A percentile compares a stretch with the other conserved stretches of the same genome.
These are phyloP conservation scores for Trichoderma gracile DNA, from an alignment of 2,329 filamentous ascomycete species.

Conservation along the genomic window DNA sequence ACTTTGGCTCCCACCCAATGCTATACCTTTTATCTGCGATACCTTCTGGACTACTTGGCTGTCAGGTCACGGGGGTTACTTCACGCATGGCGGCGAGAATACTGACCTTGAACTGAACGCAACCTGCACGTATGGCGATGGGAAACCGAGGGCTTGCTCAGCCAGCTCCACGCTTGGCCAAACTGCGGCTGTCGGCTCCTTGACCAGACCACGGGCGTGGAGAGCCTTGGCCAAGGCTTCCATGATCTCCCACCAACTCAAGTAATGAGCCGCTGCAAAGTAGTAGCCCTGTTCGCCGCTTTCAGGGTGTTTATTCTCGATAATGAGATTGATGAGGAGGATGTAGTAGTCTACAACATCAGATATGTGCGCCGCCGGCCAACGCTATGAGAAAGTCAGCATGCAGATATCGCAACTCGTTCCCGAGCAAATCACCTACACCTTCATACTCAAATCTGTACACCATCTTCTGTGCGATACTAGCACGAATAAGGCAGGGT, in stretches of 20 bases:
- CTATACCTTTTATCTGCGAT: neutral
- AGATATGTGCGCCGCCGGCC: constrained; percentile 1
- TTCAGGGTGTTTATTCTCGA: neutral
- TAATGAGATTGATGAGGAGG: neutral
- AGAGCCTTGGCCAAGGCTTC: neutral
- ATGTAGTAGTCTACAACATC: neutral
- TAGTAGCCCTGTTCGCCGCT: neutral
- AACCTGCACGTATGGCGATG: neutral
- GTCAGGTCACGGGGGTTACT: too few relatives aligned
- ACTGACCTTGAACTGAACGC: neutral
- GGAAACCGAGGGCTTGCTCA: neutral
- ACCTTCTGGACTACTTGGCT: neutral
- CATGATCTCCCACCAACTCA: constrained; percentile 1
- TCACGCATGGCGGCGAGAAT: too few relatives aligned
- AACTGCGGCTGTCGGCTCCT: neutral
- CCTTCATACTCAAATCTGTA: neutral
- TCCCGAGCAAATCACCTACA: neutral
- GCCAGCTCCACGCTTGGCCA: neutral
- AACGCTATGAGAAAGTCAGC: neutral
- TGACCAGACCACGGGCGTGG: neutral
- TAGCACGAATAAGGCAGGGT: neutral
- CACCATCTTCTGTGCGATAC: neutral
- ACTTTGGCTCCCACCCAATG: neutral
- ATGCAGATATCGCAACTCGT: neutral
- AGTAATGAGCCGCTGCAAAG: neutral